Evolutionary conservation across 1,284 basidiomycete genomes (phyloP), one percentile per base, ranked within the genome.

Genomic region (Coniferiporia weirii): DNA sequence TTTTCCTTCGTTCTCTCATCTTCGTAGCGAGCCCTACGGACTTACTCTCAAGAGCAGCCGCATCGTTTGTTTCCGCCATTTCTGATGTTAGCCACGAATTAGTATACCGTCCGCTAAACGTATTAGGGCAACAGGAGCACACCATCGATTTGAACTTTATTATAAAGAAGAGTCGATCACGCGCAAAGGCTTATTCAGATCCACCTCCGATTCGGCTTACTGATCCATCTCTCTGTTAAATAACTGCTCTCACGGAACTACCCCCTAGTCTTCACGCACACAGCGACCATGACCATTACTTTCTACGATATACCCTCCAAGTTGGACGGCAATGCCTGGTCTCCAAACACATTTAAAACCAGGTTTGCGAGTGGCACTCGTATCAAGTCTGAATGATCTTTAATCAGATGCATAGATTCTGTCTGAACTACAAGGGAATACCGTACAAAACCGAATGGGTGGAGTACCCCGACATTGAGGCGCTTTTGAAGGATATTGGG

Each of bases 381-480:
- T 10, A 43, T 36, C 15, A 36, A 19, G 17, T 9, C 17, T 32
- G 43, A 40, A 13, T 10, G 17, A 3, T 45, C 12, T 15, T n/a
- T 9, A 15, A 10, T 36, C 22, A 7, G 2, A 20, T 22, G 22
- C n/a, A 40, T 9, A 63, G 61, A 13, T 44, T 61, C 2, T 46
- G 52, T n/a, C 43, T 65, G 48, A 65, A 64, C 34, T 60, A 58
- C 63, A 65, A 65, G 45, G 57, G 61, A 7, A 52, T 65, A 6
- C 49, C 59, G 0, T 54, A 53, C 59, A 61, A 54, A 51, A 63
- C 61, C 13, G 54, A 64, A 51, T 63, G 60, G 53, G n/a, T 66
- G 10, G 62, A 63, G 13, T 66, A 64, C 52, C 64, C 64, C 8
- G 64, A 64, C 19, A 66, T 66, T 46, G 63, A 59, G 40, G 44